A percentile compares a stretch with the other conserved stretches of the same genome.
Evolutionary conservation across 805 yeast genomes (phyloP).

Genomic region (Candida coquimbonensis): DNA sequence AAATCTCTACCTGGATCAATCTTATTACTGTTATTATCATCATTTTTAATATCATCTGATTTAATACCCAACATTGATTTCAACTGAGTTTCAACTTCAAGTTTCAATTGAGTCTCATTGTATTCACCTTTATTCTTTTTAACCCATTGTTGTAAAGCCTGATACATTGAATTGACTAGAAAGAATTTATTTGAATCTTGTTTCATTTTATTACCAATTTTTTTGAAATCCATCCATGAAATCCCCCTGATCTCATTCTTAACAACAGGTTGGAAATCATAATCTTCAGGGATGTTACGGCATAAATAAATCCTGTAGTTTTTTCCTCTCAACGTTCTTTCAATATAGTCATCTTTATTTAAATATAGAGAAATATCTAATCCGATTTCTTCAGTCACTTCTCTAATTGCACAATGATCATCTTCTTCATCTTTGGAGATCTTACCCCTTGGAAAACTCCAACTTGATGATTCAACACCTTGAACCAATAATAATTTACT

Average conservation of each 20-base stretch:
- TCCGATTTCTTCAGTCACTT: constrained; percentile 90
- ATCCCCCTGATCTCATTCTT: constrained; percentile 83
- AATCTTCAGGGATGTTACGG: constrained; percentile 69
- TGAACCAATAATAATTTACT: constrained; percentile 72
- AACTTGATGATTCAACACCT: constrained; percentile 73
- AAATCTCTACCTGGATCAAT: constrained; percentile 74
- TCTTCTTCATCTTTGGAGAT: constrained; percentile 91
- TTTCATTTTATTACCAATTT: constrained; percentile 25
- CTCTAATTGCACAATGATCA: constrained; percentile 83
- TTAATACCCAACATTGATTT: constrained; percentile 58
- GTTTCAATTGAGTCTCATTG: constrained; percentile 53
- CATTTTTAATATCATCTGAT: not conserved
- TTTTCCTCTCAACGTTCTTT: constrained; percentile 75
- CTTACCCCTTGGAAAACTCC: constrained; percentile 98
- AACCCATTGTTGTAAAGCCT: constrained; percentile 43
- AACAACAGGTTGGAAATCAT: constrained; percentile 70
- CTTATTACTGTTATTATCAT: constrained; percentile 21
- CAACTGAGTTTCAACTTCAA: constrained; percentile 57
- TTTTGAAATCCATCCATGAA: constrained; percentile 65
- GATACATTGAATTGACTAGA: constrained; percentile 33
- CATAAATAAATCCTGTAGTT: constrained; percentile 78
- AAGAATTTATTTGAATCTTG: constrained; percentile 27
- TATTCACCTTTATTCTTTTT: constrained; percentile 41
- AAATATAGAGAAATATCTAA: constrained; percentile 69
- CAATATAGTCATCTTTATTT: constrained; percentile 66